These are phyloP conservation scores for Phanerochaete sordida DNA, from an alignment of 768 basidiomycete species.

Conservation along the genomic window DNA sequence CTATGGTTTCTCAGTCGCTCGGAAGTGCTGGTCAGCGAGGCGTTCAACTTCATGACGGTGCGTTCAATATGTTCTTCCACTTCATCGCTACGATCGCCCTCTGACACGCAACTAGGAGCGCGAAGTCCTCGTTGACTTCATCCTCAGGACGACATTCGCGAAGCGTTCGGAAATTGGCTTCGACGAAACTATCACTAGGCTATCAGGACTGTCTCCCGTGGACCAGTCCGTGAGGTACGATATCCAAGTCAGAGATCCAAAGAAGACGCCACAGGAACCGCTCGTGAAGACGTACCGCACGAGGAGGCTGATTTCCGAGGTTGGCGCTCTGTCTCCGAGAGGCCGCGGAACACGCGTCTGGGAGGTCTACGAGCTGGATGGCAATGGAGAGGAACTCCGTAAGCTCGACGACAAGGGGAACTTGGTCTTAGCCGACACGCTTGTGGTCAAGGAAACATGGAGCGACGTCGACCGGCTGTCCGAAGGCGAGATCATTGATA, in stretches of 20 bases:
- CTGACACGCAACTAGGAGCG: background rate
- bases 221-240: background rate
- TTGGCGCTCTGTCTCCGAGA: background rate
- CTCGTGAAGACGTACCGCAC: background rate
- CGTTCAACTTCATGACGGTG: constrained; percentile 19
- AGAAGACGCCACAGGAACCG: background rate
- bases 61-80: background rate
- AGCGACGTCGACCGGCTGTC: background rate
- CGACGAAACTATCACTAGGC: background rate
- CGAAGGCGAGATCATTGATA: background rate
- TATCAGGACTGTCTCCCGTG: background rate
- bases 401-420: background rate
- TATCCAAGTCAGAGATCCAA: background rate
- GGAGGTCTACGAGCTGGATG: background rate
- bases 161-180: background rate
- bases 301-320: background rate
- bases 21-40: constrained; percentile 14
- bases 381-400: no score
- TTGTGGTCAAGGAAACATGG: background rate
- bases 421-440: background rate
- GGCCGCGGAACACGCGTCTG: background rate
- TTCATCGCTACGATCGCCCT: no score
- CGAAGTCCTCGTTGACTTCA: background rate
- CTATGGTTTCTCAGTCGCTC: constrained; percentile 27
- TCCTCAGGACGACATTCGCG: background rate